phyloP scores from a whole-genome alignment of 2,329 filamentous ascomycete genomes.

The Aspergillus fumigatus region DNA sequence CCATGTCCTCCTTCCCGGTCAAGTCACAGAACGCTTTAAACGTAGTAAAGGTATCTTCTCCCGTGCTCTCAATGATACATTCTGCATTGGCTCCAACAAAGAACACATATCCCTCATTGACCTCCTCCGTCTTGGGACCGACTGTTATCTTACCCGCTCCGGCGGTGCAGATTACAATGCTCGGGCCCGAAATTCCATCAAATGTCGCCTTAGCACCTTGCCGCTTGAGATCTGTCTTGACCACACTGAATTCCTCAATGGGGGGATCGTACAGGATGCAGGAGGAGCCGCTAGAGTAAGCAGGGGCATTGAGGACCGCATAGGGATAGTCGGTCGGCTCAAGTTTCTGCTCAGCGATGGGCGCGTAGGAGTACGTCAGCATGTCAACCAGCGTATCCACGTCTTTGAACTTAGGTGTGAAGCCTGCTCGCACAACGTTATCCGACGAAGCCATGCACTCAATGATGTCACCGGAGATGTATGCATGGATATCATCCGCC shows the following conservation, averaged over 20 bases:
- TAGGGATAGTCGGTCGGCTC: conserved; percentile 79
- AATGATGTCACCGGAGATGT: conserved; percentile 74
- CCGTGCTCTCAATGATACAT: conserved; percentile 66
- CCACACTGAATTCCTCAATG: conserved; percentile 92
- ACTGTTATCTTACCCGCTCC: conserved; percentile 82
- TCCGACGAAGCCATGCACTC: conserved; percentile 99
- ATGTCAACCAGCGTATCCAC: conserved; percentile 82
- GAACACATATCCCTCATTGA: conserved; percentile 69
- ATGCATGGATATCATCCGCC: conserved; percentile 96
- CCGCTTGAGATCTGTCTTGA: conserved; percentile 69
- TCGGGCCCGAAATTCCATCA: conserved; percentile 80
- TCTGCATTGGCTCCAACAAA: conserved; percentile 88
- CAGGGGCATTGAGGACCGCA: conserved; percentile 71
- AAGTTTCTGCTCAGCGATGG: conserved; percentile 95
- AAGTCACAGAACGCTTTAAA: conserved; percentile 96
- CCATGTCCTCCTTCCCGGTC: conserved; percentile 44
- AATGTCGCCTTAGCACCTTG: conserved; percentile 79
- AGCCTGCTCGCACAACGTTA: conserved; percentile 94
- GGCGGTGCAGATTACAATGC: conserved; percentile 84
- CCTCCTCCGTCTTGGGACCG: conserved; percentile 71
- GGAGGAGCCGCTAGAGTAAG: conserved; percentile 72
- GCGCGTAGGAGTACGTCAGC: conserved; percentile 92
- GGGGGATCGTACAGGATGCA: conserved; percentile 84
- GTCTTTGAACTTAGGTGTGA: conserved; percentile 98
- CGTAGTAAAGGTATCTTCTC: conserved; percentile 69